phyloP scores from a whole-genome alignment of 2,329 filamentous ascomycete species.

The Ceratocystis huliohia region DNA sequence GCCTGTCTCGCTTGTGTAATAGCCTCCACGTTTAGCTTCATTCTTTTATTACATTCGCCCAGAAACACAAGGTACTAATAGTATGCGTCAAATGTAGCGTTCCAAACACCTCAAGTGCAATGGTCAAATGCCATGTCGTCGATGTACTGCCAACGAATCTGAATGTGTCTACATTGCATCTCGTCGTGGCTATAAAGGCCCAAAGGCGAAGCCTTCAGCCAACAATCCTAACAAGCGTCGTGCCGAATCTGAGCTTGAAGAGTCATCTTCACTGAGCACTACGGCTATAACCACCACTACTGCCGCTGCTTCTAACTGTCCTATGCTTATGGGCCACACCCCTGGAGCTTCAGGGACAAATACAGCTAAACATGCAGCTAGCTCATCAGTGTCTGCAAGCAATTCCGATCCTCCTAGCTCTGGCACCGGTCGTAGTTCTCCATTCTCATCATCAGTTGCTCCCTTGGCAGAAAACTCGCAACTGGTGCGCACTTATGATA shows the following conservation, averaged over 20 bases:
- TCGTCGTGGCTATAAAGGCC: constrained; percentile 61
- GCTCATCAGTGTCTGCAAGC: constrained; percentile 14
- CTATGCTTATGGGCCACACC: constrained; percentile 34
- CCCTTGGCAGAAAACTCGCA: constrained; percentile 29
- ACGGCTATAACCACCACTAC: constrained; percentile 12
- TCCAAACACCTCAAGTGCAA: constrained; percentile 66
- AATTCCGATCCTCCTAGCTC: background rate
- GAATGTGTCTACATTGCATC: constrained; percentile 63
- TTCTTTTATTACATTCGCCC: background rate
- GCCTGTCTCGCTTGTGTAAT: constrained; percentile 46
- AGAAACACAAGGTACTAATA: background rate
- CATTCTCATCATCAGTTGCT: constrained; percentile 21
- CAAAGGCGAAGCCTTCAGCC: constrained; percentile 35
- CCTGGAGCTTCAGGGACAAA: constrained; percentile 25
- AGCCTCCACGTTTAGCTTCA: constrained; percentile 20
- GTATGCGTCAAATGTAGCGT: constrained; percentile 31
- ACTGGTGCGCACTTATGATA: constrained; percentile 31
- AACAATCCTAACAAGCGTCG: constrained; percentile 30
- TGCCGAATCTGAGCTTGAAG: constrained; percentile 18
- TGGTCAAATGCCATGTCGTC: constrained; percentile 54
- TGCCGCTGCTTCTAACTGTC: constrained; percentile 30
- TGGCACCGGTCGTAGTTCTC: background rate
- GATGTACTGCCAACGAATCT: constrained; percentile 46
- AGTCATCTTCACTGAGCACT: constrained; percentile 7
- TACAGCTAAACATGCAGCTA: constrained; percentile 9